These are phyloP conservation scores for Purpureocillium lavendulum DNA, from an alignment of 2,329 filamentous ascomycete species.

Conservation along the genomic window DNA sequence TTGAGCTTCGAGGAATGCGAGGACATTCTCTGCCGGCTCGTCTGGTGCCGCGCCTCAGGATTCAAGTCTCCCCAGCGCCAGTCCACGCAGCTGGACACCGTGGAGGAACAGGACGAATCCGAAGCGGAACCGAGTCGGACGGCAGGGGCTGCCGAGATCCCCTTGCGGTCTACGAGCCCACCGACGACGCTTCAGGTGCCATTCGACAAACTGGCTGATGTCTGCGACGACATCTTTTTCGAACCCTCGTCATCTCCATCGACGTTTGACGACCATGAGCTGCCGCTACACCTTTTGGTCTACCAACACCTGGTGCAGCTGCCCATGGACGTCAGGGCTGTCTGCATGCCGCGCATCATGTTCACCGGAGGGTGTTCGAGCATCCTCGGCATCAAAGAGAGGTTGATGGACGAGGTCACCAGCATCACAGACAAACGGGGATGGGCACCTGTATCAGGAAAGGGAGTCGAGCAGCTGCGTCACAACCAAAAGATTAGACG, in stretches of 20 bases:
- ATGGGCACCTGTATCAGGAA: constrained; percentile 71
- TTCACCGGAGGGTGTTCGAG: constrained; percentile 75
- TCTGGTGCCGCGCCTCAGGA: constrained; percentile 56
- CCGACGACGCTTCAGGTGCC: constrained; percentile 54
- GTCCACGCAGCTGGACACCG: constrained; percentile 34
- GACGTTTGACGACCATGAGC: constrained; percentile 79
- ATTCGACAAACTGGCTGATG: constrained; percentile 62
- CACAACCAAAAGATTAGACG: constrained; percentile 33
- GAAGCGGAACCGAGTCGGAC: constrained; percentile 22
- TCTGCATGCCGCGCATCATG: constrained; percentile 83
- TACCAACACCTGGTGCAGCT: constrained; percentile 69
- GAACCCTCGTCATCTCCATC: constrained; percentile 38
- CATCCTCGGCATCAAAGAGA: constrained; percentile 69
- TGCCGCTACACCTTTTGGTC: constrained; percentile 66
- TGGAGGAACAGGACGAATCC: constrained; percentile 50
- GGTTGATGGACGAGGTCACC: constrained; percentile 69
- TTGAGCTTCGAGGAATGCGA: constrained; percentile 73
- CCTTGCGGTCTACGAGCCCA: constrained; percentile 36
- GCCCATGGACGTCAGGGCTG: constrained; percentile 71
- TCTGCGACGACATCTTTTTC: constrained; percentile 71
- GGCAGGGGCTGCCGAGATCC: constrained; percentile 29
- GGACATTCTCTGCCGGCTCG: constrained; percentile 64
- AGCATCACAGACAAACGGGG: constrained; percentile 58
- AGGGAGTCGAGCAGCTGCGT: constrained; percentile 49
- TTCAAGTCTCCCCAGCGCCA: constrained; percentile 24